A percentile compares a stretch with the other conserved stretches of the same genome.
Evolutionary conservation across 2,329 filamentous ascomycete species (phyloP).

Genomic region (Apiospora arundinis): DNA sequence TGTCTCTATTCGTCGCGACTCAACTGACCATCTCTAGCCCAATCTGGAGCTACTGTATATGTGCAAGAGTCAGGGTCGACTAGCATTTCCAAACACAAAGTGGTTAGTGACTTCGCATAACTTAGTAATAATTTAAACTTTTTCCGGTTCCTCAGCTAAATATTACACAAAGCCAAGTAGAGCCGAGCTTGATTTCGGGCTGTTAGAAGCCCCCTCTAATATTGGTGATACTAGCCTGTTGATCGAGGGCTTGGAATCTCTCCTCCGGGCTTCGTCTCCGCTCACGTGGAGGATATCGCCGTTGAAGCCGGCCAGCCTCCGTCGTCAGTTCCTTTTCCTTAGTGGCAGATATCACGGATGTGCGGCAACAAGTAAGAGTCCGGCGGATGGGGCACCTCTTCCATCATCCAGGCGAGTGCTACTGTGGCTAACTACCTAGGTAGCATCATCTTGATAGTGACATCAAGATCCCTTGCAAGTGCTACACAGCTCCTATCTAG

Average conservation of each 20-base stretch:
- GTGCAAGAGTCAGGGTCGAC: neutral
- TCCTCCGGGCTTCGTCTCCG: neutral
- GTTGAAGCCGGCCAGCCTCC: constrained; percentile 14
- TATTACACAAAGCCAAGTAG: neutral
- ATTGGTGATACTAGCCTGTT: neutral
- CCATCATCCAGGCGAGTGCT: neutral
- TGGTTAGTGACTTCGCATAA: neutral
- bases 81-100: neutral
- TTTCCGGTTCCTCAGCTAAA: neutral
- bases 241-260: neutral
- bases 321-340: neutral
- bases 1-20: neutral
- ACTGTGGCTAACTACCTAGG: neutral
- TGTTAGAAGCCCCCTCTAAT: neutral
- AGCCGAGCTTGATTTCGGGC: neutral
- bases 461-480: neutral
- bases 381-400: neutral
- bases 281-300: neutral
- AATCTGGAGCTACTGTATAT: neutral
- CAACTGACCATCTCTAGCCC: neutral
- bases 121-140: constrained; percentile 9
- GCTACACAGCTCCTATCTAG: neutral
- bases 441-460: neutral
- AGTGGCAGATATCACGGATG: neutral
- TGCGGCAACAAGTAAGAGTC: neutral